A percentile compares a stretch with the other conserved stretches of the same genome.
Conservation (phyloP, 306 rosid species). For the Inga oerstediana region DNA sequence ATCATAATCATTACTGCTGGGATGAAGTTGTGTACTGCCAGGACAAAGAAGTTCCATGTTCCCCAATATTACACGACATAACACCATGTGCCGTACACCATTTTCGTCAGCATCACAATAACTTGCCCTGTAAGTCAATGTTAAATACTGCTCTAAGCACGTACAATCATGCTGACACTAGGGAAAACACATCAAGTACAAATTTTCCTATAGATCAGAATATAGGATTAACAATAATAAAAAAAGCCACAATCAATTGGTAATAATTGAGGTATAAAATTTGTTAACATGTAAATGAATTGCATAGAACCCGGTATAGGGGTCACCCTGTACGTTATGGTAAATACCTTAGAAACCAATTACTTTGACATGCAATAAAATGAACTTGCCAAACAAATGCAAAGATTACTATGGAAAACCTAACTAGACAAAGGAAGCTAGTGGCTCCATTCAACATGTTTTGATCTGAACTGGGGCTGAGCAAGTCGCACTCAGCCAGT, state of each 20-base stretch:
- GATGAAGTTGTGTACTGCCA: constrained; percentile 68
- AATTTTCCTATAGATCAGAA: not conserved
- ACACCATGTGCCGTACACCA: constrained; percentile 62
- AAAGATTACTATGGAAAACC: not conserved
- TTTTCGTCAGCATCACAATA: constrained; percentile 87
- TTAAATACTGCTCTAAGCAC: constrained; percentile 39
- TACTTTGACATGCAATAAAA: not conserved
- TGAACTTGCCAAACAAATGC: constrained; percentile 3
- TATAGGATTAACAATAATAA: not conserved
- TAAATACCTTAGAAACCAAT: not conserved
- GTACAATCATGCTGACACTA: not conserved
- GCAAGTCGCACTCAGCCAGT: too few species aligned
- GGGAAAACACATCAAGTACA: not conserved
- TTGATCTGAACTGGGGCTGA: not conserved
- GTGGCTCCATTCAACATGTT: not conserved
- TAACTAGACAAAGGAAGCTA: not conserved
- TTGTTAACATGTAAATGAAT: not conserved
- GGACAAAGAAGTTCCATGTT: constrained; percentile 65
- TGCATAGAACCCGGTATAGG: not conserved
- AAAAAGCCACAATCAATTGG: too few species aligned
- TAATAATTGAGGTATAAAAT: not conserved
- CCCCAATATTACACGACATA: constrained; percentile 90
- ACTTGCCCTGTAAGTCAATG: constrained; percentile 64
- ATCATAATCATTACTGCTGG: constrained; percentile 75
- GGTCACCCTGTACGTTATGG: not conserved